Conservation (phyloP, 768 basidiomycete genomes). For the Tricholomella constricta region DNA sequence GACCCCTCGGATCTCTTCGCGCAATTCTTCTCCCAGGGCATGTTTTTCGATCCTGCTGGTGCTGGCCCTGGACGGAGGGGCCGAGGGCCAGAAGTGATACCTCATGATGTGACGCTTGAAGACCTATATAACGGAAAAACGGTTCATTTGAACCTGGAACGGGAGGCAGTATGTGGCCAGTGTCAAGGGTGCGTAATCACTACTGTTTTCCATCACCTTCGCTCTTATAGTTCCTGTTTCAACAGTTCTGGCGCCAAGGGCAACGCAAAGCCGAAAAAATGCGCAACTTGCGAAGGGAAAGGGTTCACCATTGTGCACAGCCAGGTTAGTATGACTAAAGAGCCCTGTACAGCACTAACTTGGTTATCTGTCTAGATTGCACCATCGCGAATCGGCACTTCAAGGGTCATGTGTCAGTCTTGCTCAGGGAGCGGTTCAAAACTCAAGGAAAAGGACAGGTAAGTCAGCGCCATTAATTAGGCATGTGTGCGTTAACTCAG, state of each 20-base stretch:
- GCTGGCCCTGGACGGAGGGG: constrained; percentile 47
- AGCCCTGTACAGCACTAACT: not conserved
- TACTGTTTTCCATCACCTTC: not conserved
- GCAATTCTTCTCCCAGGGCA: constrained; percentile 63
- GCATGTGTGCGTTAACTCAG: not conserved
- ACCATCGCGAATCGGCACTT: constrained; percentile 48
- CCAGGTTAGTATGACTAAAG: constrained; percentile 38
- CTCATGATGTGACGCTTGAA: constrained; percentile 86
- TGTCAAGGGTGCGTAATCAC: constrained; percentile 73
- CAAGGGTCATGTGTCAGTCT: constrained; percentile 62
- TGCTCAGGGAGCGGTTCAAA: constrained; percentile 72
- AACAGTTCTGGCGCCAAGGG: constrained; percentile 79
- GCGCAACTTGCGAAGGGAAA: constrained; percentile 80
- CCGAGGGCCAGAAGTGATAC: constrained; percentile 73
- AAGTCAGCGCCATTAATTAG: constrained; percentile 15
- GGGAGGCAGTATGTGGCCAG: constrained; percentile 71
- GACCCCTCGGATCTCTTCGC: constrained; percentile 73
- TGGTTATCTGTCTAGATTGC: constrained; percentile 35
- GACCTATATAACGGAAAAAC: constrained; percentile 92
- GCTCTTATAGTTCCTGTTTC: not conserved
- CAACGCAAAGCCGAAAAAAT: constrained; percentile 82
- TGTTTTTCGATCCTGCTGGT: constrained; percentile 67
- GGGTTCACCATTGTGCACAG: constrained; percentile 69
- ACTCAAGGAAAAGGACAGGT: constrained; percentile 85
- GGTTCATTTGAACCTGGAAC: constrained; percentile 88